Evolutionary conservation across 1,139 yeast genomes (phyloP).

Genomic region (Pichia sp.): DNA sequence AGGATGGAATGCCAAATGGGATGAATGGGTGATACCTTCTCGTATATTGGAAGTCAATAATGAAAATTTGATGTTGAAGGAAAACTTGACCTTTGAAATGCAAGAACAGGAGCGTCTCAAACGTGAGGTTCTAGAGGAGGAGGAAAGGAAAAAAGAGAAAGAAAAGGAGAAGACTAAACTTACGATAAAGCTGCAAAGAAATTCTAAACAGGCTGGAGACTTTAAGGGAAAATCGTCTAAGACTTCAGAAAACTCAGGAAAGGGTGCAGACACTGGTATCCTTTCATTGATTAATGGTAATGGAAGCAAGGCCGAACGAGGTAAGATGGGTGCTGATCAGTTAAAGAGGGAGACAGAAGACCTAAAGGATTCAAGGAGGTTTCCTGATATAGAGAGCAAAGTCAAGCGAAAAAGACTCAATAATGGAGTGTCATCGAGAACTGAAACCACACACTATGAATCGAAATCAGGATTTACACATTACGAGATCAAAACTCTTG

Average conservation of each 20-base stretch:
- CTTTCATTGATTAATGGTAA: background rate
- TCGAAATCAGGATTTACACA: conserved; percentile 18
- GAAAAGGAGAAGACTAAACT: background rate
- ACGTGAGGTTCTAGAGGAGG: conserved; percentile 8
- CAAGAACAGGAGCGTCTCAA: conserved; percentile 28
- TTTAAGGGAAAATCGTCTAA: background rate
- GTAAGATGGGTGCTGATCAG: too few relatives aligned
- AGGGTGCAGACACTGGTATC: background rate
- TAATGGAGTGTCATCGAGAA: background rate
- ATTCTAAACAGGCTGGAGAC: background rate
- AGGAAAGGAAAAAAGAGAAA: conserved; percentile 8
- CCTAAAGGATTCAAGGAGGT: background rate
- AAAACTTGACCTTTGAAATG: conserved; percentile 52
- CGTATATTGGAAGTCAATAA: conserved; percentile 67
- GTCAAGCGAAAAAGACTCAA: background rate
- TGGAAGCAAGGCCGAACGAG: background rate
- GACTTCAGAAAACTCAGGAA: background rate
- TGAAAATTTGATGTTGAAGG: conserved; percentile 63
- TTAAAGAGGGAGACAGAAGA: background rate
- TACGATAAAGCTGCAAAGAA: conserved; percentile 6
- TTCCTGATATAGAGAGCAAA: conserved; percentile 6
- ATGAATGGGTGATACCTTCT: conserved; percentile 83
- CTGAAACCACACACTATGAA: conserved; percentile 10
- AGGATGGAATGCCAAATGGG: conserved; percentile 97
- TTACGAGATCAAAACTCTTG: conserved; percentile 36